Evolutionary conservation across 1,139 yeast species (phyloP), one percentile per base, ranked within the genome.

Genomic region (Oligophagozyma castellii): DNA sequence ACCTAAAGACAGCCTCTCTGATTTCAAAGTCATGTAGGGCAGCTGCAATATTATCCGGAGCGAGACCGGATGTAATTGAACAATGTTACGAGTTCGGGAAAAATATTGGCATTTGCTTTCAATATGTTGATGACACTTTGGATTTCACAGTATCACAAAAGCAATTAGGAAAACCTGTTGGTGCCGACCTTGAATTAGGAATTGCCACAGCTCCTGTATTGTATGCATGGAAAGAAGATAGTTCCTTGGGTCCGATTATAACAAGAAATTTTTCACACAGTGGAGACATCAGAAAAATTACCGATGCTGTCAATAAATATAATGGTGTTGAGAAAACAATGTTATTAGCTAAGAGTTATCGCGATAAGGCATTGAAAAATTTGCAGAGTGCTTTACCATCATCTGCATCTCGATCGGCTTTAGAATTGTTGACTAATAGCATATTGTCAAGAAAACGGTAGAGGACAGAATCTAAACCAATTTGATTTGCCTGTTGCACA

Each of bases 131-230:
- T 55, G 99, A 89, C 55, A 76, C 86, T 76, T 66, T 92, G 42
- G 99, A 89, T 56, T 89, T 81, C 51, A 83, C 95, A 1, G 74
- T 83, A 13, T 73, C 89, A 23, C 84, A 83, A 19, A 68, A 69
- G 19, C 71, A 79, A 29, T 61, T 89, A 35, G 98, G 98, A 23
- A 89, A 89, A 54, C 98, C 98, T 8, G 77, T 93, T 14, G 93
- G 86, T 45, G 96, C 95, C 2, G 98, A 89, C 56, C 65, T 89
- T 43, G 75, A 86, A 52, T 64, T 89, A 28, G 99, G 99, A 0
- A 65, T 89, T 38, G 96, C 96, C 2, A 89, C 99, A 1, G 96
- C 96, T 0, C 99, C 99, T 2, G 86, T 89, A 4, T 61, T 89
- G 33, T 89, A 68, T 57, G 96, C 98, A 2, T 89, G 98, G 98